phyloP scores from a whole-genome alignment of 192 early-diverging fungal genomes.

The Coemansia sp. region DNA sequence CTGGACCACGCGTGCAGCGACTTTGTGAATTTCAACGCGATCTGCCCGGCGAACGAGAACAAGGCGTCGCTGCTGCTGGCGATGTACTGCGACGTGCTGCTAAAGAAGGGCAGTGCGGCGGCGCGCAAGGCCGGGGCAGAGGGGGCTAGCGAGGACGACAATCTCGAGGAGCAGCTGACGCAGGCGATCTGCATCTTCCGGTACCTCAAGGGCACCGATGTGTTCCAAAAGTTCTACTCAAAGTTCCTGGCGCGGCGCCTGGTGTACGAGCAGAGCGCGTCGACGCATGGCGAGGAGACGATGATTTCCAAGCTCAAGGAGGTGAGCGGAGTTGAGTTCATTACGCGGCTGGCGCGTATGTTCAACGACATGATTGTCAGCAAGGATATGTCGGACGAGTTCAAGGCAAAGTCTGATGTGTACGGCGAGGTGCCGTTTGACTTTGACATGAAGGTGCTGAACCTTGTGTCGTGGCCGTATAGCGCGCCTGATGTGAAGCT shows the following conservation, averaged over 20 bases:
- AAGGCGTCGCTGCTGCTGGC: constrained; percentile 91
- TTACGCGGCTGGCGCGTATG: constrained; percentile 93
- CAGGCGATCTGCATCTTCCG: constrained; percentile 89
- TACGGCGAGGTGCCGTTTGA: constrained; percentile 59
- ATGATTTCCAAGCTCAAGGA: constrained; percentile 95
- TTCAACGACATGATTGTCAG: constrained; percentile 93
- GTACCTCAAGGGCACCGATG: constrained; percentile 96
- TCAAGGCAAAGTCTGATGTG: constrained; percentile 63
- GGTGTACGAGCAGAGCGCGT: constrained; percentile 85
- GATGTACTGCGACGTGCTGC: constrained; percentile 85
- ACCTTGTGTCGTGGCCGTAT: constrained; percentile 90
- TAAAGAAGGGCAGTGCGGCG: constrained; percentile 72
- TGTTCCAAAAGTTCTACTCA: constrained; percentile 98
- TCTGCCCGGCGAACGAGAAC: constrained; percentile 68
- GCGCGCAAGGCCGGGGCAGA: constrained; percentile 37
- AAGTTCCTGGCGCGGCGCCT: constrained; percentile 93
- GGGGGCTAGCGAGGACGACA: constrained; percentile 51
- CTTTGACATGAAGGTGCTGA: constrained; percentile 86
- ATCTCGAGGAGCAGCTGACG: constrained; percentile 55
- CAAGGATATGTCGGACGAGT: constrained; percentile 86
- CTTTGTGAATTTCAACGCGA: constrained; percentile 90
- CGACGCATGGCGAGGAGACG: constrained; percentile 88
- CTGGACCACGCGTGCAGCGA: constrained; percentile 93
- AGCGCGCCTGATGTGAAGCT: constrained; percentile 76
- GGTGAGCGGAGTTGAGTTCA: constrained; percentile 95